Evolutionary conservation across 2,329 filamentous ascomycete species (phyloP), one percentile per base, ranked within the genome.

Genomic region (Fusarium neocosmosporiellum): DNA sequence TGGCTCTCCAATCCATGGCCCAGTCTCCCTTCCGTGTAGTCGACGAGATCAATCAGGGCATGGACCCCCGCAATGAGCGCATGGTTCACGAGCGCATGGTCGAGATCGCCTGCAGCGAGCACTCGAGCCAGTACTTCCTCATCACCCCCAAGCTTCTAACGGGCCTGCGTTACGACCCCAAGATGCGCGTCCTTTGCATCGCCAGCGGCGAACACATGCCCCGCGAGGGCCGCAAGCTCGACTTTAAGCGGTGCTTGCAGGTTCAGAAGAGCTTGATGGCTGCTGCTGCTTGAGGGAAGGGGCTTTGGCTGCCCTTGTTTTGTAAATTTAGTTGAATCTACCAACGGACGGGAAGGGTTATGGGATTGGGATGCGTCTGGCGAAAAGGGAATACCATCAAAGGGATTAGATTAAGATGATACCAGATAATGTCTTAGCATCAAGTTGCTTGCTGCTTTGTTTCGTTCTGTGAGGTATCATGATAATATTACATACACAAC

Each of bases 61-160:
- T 99, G 96, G 96, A 99, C 81, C 96, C 96, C 48, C 92, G 96
- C 78, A 99, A 99, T 83, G 96, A 99, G 84, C 93, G 96, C 76
- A 97, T 98, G 90, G 95, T 99, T 18, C 96, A 99, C 84, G 94
- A 96, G 80, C 94, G 96, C 72, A 97, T 99, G 93, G 96, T 99
- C 10, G 95, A 98, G 79, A 98, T 99, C 79, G 96, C 96, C 48
- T 98, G 96, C 82, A 89, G 90, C 74, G 92, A 95, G 81, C 90
- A 93, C 80, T 91, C 90, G n/a, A 89, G 87, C 74, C 91, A 93
- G 84, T 99, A 99, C 84, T 99, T 99, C 85, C 90, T 99, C 72
- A 97, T 99, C 84, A 99, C 96, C 48, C 96, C 96, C 6, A 99
- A 99, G 84, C 87, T 99, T 69, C 90, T 99, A 67, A 93, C 91